A percentile compares a stretch with the other conserved stretches of the same genome.
These are phyloP conservation scores for Trypanosoma lewisi DNA, from an alignment of 208 protist genomes.

Conservation along the genomic window DNA sequence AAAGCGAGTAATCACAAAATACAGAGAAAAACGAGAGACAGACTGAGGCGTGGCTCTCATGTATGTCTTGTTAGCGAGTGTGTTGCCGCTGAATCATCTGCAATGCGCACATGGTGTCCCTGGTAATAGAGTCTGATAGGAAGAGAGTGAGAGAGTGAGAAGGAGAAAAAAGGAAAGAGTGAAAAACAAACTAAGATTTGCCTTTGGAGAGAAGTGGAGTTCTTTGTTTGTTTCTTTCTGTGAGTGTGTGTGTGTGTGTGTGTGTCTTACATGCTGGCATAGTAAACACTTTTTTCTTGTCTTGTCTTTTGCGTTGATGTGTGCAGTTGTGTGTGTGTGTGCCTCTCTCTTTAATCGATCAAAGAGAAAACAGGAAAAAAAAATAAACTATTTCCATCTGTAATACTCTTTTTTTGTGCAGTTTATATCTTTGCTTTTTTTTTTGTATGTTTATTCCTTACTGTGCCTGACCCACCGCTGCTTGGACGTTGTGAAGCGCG, in stretches of 20 bases:
- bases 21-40: no score
- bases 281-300: no score
- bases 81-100: not conserved
- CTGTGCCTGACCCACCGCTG: not conserved
- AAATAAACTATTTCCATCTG: not conserved
- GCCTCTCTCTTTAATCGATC: no score
- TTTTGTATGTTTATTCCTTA: not conserved
- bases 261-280: no score
- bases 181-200: no score
- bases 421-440: not conserved
- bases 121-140: conserved; percentile 4
- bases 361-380: not conserved
- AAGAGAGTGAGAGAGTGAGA: not conserved
- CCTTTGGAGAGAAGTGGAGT: no score
- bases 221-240: no score
- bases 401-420: not conserved
- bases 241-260: no score
- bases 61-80: not conserved
- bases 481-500: not conserved
- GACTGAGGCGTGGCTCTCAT: not conserved
- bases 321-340: not conserved
- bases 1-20: no score
- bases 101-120: not conserved
- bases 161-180: not conserved
- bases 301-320: not conserved